These are phyloP conservation scores for Tylopilus cervinicoccineus DNA, from an alignment of 768 basidiomycete genomes.

Conservation along the genomic window DNA sequence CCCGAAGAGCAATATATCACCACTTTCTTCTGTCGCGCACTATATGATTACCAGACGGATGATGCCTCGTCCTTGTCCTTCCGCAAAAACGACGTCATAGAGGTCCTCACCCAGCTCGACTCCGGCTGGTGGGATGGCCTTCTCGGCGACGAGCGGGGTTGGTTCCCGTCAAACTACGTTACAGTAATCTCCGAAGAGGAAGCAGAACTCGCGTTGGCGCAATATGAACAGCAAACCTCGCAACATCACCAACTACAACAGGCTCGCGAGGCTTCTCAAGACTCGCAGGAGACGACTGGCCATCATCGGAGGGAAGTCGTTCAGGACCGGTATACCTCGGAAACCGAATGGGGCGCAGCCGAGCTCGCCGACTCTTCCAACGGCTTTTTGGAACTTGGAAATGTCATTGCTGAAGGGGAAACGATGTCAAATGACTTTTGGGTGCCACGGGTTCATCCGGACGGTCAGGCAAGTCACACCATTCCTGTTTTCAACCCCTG, in stretches of 20 bases:
- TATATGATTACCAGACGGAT: slow-evolving; percentile 88
- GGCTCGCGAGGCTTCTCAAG: slow-evolving; percentile 8
- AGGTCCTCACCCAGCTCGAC: slow-evolving; percentile 86
- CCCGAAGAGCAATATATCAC: slow-evolving; percentile 57
- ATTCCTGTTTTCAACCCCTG: background rate
- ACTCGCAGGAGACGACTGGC: slow-evolving; percentile 10
- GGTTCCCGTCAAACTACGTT: slow-evolving; percentile 98
- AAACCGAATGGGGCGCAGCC: slow-evolving; percentile 43
- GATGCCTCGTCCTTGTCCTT: slow-evolving; percentile 91
- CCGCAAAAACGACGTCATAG: slow-evolving; percentile 82
- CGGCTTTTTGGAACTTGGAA: slow-evolving; percentile 32
- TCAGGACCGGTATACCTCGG: slow-evolving; percentile 33
- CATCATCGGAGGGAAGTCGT: slow-evolving; percentile 10
- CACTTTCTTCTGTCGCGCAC: slow-evolving; percentile 84
- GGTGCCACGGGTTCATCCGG: slow-evolving; percentile 80
- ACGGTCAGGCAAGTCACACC: slow-evolving; percentile 66
- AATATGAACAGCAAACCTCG: slow-evolving; percentile 11
- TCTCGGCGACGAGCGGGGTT: slow-evolving; percentile 84
- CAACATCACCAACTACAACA: slow-evolving; percentile 16
- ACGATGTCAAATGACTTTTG: slow-evolving; percentile 73
- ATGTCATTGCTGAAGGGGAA: slow-evolving; percentile 24
- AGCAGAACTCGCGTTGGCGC: slow-evolving; percentile 60
- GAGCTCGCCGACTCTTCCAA: slow-evolving; percentile 34
- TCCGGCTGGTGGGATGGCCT: slow-evolving; percentile 99
- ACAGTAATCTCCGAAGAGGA: slow-evolving; percentile 73